Percentiles rank a stretch among this genome's conserved stretches.
phyloP scores from a whole-genome alignment of 352 stramenopile genomes.

The Pythium brachiatum region DNA sequence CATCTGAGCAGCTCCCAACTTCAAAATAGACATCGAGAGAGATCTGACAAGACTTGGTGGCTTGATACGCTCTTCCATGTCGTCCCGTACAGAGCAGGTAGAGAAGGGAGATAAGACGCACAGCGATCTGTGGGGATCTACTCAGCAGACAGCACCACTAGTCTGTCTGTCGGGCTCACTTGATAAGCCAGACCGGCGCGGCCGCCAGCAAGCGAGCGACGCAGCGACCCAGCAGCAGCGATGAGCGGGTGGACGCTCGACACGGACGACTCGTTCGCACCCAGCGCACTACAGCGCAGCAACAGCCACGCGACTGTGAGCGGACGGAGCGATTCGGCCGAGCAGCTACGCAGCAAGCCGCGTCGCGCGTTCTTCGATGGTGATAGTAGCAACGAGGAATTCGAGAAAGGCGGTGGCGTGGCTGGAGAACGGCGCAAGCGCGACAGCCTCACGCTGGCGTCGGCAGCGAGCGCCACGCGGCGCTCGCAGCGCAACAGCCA shows the following conservation, averaged over 20 bases:
- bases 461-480: conserved; percentile 9
- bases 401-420: not conserved
- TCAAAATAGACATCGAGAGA: conserved; percentile 10
- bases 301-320: conserved; percentile 3
- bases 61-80: not conserved
- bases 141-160: not conserved
- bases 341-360: conserved; percentile 1
- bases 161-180: not conserved
- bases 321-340: not conserved
- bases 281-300: not conserved
- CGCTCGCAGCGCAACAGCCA: conserved; percentile 21
- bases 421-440: not conserved
- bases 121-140: too few relatives aligned
- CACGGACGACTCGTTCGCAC: conserved; percentile 5
- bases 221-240: too few relatives aligned
- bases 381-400: conserved; percentile 15
- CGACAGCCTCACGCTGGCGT: conserved; percentile 11
- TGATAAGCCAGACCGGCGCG: not conserved
- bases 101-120: too few relatives aligned
- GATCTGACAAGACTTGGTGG: conserved; percentile 2
- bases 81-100: too few relatives aligned
- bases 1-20: conserved; percentile 9
- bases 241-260: conserved; percentile 22
- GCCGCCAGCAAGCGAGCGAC: not conserved
- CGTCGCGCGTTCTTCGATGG: conserved; percentile 35